Evolutionary conservation across 345 rosid genomes (phyloP), one percentile per base, ranked within the genome.

Genomic region (Aurinia saxatilis): DNA sequence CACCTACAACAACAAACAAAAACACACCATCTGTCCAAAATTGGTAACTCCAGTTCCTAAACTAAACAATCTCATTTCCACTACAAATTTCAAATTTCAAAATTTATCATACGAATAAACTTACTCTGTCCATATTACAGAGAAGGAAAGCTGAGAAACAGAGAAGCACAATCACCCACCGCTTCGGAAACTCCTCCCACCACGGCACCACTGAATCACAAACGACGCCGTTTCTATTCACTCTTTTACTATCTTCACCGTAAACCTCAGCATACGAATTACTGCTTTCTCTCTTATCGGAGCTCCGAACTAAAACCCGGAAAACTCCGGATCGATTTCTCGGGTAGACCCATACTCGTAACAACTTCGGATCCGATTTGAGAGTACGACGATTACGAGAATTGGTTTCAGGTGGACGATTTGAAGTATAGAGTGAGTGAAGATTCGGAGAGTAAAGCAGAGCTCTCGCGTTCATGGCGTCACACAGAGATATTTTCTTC

Each of bases 41-140:
- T 65, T 58, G 50, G 44, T 45, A 53, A 66, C 67, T 55, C 67
- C 55, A 13, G 19, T 57, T 30, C 54, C 45, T 21, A 65, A 33
- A 17, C 11, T 57, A 13, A 56, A 45, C 63, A 11, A 53, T 9
- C 17, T 6, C 12, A 7, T 16, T 25, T 38, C 38, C 51, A 31
- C n/a, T n/a, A n/a, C n/a, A n/a, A n/a, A n/a, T n/a, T n/a, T n/a
- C n/a, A n/a, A n/a, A n/a, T n/a, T n/a, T n/a, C n/a, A n/a, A n/a
- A n/a, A n/a, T n/a, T 21, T 21, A 21, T 21, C n/a, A 19, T 8
- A 2, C 44, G 21, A 66, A 3, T n/a, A n/a, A 40, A 54, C 77
- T 73, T 82, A 92, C 95, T 67, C 97, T 77, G 52, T 89, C 98
- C 97, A 92, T 87, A 31, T 92, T 92, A 69, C 93, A 89, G 13